Evolutionary conservation across 305 asterid species (phyloP), one percentile per base, ranked within the genome.

Genomic region (Fraxinus angustifolia): DNA sequence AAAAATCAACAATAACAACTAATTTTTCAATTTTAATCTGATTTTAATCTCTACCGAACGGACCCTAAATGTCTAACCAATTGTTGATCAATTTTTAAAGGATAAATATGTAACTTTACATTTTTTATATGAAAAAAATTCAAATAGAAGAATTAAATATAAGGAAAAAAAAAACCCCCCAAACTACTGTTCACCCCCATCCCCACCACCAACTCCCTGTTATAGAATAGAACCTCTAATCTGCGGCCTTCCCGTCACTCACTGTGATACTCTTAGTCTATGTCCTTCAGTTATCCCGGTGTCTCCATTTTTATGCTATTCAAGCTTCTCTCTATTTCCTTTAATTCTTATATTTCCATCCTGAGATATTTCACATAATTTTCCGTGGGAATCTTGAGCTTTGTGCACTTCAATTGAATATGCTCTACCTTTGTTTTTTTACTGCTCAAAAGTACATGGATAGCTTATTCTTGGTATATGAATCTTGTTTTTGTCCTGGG

Each of bases 161-260:
- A 23, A 23, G 26, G 26, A 23, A 23, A 23, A 23, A 23, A 23
- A 23, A 23, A 23, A 23, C 26, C 26, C 26, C 26, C 26, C 26
- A 23, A 23, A 23, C 26, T 23, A 23, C 26, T 23, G 26, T 23
- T 23, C 26, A 23, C 26, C 26, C 26, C 26, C 26, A 23, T 23
- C 26, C 26, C 26, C 26, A 23, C 26, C 26, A 23, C 26, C 26
- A 23, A 23, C 26, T 23, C 26, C 26, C 26, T 23, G 26, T 23
- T 23, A 23, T 23, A 23, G 26, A 23, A 23, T 23, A 23, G 26
- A 82, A 81, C 88, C 89, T 78, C 83, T 87, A 82, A 81, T 85
- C 88, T 83, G 23, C 84, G 45, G 60, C 31, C 83, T 30, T 72
- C 95, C 87, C 95, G 97, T 92, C 94, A 90, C 95, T 87, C 83